Percentiles rank a stretch among this genome's conserved stretches.
Conservation (phyloP, 2,329 filamentous ascomycete genomes). For the Epichloe aotearoae region DNA sequence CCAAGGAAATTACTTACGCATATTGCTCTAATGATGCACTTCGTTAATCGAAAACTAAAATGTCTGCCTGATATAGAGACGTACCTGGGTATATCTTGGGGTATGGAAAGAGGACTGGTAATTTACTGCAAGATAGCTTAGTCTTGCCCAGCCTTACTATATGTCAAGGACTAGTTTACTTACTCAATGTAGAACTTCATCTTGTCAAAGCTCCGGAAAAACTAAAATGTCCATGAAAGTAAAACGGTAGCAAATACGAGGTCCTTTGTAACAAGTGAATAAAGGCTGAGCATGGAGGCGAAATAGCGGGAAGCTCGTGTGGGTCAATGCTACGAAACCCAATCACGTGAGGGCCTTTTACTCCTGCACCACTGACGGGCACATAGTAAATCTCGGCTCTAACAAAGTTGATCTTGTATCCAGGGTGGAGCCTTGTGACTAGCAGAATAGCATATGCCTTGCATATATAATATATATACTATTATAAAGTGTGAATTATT, state of each 20-base stretch:
- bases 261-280: background rate
- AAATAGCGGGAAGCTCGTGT: too few species aligned
- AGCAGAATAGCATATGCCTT: too few species aligned
- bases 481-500: too few species aligned
- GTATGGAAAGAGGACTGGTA: conserved; percentile 45
- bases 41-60: background rate
- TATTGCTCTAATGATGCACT: conserved; percentile 33
- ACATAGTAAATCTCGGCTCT: too few species aligned
- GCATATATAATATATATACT: too few species aligned
- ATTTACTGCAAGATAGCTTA: conserved; percentile 29
- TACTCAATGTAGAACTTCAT: conserved; percentile 43
- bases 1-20: conserved; percentile 26
- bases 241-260: background rate
- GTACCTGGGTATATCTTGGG: conserved; percentile 45
- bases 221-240: too few species aligned
- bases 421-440: too few species aligned
- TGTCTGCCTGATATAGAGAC: conserved; percentile 6
- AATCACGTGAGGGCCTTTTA: too few species aligned
- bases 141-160: background rate
- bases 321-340: too few species aligned
- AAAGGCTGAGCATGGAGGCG: background rate
- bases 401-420: too few species aligned
- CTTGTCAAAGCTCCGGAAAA: background rate
- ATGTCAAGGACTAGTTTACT: conserved; percentile 1
- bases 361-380: too few species aligned